Base-by-base conservation (phyloP, 1,284 basidiomycete species). In the Irpex lacteus region DNA sequence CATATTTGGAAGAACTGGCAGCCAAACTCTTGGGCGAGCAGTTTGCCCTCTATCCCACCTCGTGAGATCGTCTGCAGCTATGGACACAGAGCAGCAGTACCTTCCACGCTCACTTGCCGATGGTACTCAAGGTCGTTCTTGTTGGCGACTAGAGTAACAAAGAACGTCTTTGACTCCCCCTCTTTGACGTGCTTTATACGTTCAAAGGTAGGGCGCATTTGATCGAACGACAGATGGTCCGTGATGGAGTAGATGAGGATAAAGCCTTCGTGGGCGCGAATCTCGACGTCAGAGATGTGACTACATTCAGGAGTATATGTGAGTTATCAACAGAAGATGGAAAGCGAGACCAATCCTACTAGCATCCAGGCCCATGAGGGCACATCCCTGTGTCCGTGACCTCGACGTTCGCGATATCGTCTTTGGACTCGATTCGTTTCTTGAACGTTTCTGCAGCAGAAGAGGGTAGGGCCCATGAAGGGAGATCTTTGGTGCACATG, bases 91-190 rank as follows among this genome's bases (percentile, higher is more conserved):
- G 11, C 13, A 47, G 57, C 15, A 26, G 13, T 69, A 95, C 96
- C 95, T 74, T 97, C 95, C 83, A 92, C 93, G 75, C 95, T 94
- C 13, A 99, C 98, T 79, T 98, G 96, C 65, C 98, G 86, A 78
- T 99, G 98, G 75, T 94, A 97, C 76, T 99, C 98, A 73, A 99
- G 81, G 78, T 99, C 98, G 75, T 95, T 98, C 82, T 99, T 99
- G 85, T 99, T 99, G 38, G 96, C 98, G 5, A 98, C 95, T 59
- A 99, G 92, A 67, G 99, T 94, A 69, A 98, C 95, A 32, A 97
- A 98, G 86, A 98, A 98, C 59, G 89, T 90, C 79, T 26, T 26
- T 26, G 26, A 26, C 26, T 99, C 98, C 77, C 94, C 94, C 80
- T 99, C 98, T 81, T 99, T 98, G 70, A 98, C 92, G 61, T 94